Percentiles rank a stretch among this genome's conserved stretches.
Conservation (phyloP, 2,329 filamentous ascomycete genomes). For the Mollisia scopiformis region DNA sequence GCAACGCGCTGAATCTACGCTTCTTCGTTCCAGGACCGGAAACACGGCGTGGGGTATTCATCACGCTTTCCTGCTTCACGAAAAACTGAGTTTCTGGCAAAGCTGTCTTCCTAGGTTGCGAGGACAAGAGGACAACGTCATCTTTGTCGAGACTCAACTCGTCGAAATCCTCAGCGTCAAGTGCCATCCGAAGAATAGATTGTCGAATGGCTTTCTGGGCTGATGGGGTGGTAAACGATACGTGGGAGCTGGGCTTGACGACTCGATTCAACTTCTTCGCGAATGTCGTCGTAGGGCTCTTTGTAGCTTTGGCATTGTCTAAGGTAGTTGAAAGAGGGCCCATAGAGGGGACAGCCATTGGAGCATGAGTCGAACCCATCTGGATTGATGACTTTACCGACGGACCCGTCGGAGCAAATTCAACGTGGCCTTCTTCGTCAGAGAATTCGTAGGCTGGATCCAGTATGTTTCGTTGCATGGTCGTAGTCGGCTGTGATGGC, state of each 20-base stretch:
- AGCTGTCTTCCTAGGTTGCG: slow-evolving; percentile 16
- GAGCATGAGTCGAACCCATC: too few species aligned
- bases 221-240: background rate
- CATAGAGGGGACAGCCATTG: background rate
- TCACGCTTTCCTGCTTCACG: slow-evolving; percentile 23
- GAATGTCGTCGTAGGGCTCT: background rate
- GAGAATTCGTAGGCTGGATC: slow-evolving; percentile 39
- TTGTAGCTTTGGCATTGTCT: background rate
- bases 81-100: slow-evolving; percentile 10
- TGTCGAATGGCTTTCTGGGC: slow-evolving; percentile 7
- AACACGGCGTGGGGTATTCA: background rate
- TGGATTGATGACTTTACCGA: background rate
- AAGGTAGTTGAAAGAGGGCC: background rate
- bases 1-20: slow-evolving; percentile 21
- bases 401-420: background rate
- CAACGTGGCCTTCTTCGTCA: slow-evolving; percentile 37
- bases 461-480: slow-evolving; percentile 19
- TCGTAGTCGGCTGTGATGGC: background rate
- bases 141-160: slow-evolving; percentile 31
- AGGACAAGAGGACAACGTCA: slow-evolving; percentile 28
- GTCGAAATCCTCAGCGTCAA: slow-evolving; percentile 28
- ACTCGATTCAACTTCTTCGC: background rate
- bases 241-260: background rate
- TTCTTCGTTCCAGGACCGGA: slow-evolving; percentile 16
- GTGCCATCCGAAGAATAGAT: background rate